Conservation (phyloP, 2,329 filamentous ascomycete genomes). For the Aspergillus candidus region DNA sequence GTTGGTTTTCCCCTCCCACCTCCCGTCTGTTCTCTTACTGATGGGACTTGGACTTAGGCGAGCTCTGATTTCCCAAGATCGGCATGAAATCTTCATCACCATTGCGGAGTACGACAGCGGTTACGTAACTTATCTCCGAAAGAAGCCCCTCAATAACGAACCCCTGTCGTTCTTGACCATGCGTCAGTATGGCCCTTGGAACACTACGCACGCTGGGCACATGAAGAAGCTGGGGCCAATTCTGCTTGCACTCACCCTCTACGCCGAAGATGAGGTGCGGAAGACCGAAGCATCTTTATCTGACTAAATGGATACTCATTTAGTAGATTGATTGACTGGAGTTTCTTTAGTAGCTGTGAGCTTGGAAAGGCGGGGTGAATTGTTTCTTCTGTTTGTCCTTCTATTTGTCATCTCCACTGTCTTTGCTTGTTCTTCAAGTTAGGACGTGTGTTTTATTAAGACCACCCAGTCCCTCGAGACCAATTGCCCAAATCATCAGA, state of each 20-base stretch:
- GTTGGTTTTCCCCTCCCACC: neutral
- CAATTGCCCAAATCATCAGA: no score
- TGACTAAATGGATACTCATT: no score
- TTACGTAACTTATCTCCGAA: constrained; percentile 1
- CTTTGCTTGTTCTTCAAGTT: no score
- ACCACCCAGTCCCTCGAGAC: no score
- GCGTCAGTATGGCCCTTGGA: neutral
- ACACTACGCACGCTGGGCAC: neutral
- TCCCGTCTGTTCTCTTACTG: no score
- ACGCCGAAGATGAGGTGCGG: neutral
- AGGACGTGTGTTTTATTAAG: no score
- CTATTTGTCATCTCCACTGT: no score
- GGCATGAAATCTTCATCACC: neutral
- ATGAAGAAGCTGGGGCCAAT: neutral
- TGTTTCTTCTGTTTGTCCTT: no score
- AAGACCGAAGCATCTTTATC: neutral
- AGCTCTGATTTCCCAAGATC: neutral
- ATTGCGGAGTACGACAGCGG: neutral
- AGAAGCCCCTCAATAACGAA: neutral
- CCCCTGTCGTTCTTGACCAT: neutral
- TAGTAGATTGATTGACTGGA: no score
- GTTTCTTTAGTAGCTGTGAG: no score
- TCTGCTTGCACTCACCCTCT: neutral
- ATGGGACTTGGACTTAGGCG: neutral
- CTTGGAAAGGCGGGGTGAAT: no score